Base-by-base conservation (phyloP, 768 basidiomycete genomes). In the Tylopilus felleus region DNA sequence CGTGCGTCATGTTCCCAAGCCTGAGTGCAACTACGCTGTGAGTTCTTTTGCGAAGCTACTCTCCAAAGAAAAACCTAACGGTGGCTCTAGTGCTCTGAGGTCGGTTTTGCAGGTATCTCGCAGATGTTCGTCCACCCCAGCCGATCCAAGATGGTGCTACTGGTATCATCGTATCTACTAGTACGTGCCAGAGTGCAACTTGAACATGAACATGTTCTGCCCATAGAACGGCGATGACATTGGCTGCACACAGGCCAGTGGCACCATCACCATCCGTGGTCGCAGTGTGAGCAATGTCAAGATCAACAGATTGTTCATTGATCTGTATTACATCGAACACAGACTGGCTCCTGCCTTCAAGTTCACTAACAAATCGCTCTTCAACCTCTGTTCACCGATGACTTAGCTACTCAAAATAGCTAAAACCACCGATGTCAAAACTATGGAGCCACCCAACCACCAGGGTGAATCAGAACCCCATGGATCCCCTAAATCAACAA, bases 131-230 rank as follows among this genome's bases (percentile, higher is more conserved):
- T 68, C 47, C 60, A 47, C 28, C 67, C 67, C 6, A 54, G 46
- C 19, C 59, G 40, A 59, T 40, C 3, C 38, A 52, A 38, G 54
- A 53, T 12, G 67, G 67, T 2, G 65, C 63, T 25, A 65, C 63
- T 33, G 67, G 67, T 13, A 66, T 66, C 23, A 58, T 68, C 4
- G 63, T 51, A 13, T 69, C 68, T 47, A 52, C 68, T n/a, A n/a
- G n/a, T 17, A 67, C 67, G 0, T 51, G 29, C 35, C 64, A 65
- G n/a, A 62, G 64, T 27, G 65, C 67, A 8, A 66, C 67, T 8
- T n/a, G n/a, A n/a, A n/a, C n/a, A n/a, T n/a, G n/a, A n/a, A 68
- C 42, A 61, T 66, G 67, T 68, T 68, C 63, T 67, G 62, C 13
- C 47, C 57, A n/a, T 66, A 67, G 67, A 49, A 45, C 6, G 60